Evolutionary conservation across 495 filamentous ascomycete genomes (phyloP), one percentile per base, ranked within the genome.

Genomic region (Penicillium parvum): DNA sequence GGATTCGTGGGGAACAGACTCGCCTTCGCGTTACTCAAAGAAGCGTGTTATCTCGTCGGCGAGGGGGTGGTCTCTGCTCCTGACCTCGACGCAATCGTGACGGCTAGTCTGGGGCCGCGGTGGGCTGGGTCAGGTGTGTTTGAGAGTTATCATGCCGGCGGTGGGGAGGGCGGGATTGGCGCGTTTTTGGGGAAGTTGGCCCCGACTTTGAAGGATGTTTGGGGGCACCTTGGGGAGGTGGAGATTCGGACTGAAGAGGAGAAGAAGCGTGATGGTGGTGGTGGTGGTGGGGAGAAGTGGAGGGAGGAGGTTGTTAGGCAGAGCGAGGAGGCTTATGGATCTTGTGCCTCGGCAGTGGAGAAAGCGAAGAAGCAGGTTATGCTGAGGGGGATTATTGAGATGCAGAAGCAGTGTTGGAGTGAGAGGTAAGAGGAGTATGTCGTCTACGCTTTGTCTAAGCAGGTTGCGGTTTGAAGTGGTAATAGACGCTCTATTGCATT

Each of bases 121-220:
- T 82, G 79, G 79, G 69, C 73, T 7, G 68, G 77, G 9, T 72
- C 72, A 43, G 77, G 78, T 7, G 70, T 77, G 6, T 81, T 83
- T 55, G 76, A 74, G 51, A 77, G 75, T 37, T 82, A 82, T 55
- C 74, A 77, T 61, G 73, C 76, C 29, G 78, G 77, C 12, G 78
- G 79, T 28, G 77, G 79, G 10, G 66, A 66, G 28, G 71, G 68
- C 7, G 77, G 76, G 3, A 63, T 81, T 53, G 53, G 61, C n/a
- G 70, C 64, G 3, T 79, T 82, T 49, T 65, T 81, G 45, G 59
- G 71, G 32, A 81, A 82, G 45, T 64, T 82, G 53, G 75, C 73
- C 15, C 63, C 66, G 8, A 81, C 78, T 5, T 66, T 80, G 45
- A 68, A 75, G 48, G 66, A 60, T 22, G 74, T 73, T 40, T 81